These are phyloP conservation scores for Parastagonospora avenae DNA, from an alignment of 2,329 filamentous ascomycete genomes.

Conservation along the genomic window DNA sequence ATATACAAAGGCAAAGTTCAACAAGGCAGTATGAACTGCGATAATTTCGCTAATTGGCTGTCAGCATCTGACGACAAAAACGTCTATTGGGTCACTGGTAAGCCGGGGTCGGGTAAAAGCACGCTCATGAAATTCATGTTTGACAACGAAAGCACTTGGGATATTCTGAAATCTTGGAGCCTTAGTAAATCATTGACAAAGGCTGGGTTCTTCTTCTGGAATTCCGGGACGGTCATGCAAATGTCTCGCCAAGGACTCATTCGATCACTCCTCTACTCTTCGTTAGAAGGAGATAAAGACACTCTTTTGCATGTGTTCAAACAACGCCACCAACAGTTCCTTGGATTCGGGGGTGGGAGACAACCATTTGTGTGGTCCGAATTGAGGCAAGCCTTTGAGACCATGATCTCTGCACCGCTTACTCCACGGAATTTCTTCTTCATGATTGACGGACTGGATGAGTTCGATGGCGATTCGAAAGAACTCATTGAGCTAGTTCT, in stretches of 20 bases:
- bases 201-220: slow-evolving; percentile 39
- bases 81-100: slow-evolving; percentile 49
- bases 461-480: not conserved
- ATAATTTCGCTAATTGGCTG: slow-evolving; percentile 21
- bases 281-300: slow-evolving; percentile 2
- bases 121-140: slow-evolving; percentile 49
- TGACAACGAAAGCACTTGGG: slow-evolving; percentile 2
- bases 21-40: not conserved
- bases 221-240: slow-evolving; percentile 20
- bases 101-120: slow-evolving; percentile 55
- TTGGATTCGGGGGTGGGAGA: not conserved
- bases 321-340: slow-evolving; percentile 1
- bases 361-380: slow-evolving; percentile 10
- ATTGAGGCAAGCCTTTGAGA: slow-evolving; percentile 28
- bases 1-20: slow-evolving; percentile 1
- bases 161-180: slow-evolving; percentile 40
- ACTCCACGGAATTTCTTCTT: slow-evolving; percentile 53
- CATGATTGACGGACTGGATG: slow-evolving; percentile 15
- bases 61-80: not conserved
- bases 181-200: slow-evolving; percentile 13
- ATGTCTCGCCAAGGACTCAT: slow-evolving; percentile 3
- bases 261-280: slow-evolving; percentile 3
- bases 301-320: not conserved
- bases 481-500: not conserved
- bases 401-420: slow-evolving; percentile 48